These are phyloP conservation scores for Arthrobotrys pseudoclavata DNA, from an alignment of 2,329 filamentous ascomycete species.

Conservation along the genomic window DNA sequence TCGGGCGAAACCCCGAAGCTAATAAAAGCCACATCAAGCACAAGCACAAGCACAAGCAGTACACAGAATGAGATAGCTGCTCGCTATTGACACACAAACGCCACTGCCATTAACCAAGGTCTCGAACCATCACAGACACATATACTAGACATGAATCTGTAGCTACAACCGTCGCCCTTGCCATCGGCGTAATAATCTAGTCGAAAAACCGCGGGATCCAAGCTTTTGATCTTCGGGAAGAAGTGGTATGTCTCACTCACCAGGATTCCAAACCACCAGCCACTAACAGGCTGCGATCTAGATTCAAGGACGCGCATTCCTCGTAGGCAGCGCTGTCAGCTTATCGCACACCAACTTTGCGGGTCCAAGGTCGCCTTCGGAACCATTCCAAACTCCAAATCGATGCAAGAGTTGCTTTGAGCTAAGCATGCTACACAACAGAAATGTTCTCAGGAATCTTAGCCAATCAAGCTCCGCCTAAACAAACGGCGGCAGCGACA, in stretches of 20 bases:
- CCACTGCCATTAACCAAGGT: slow-evolving; percentile 1
- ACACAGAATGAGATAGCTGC: too few relatives aligned
- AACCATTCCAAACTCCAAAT: not conserved
- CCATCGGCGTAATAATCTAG: slow-evolving; percentile 7
- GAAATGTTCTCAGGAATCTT: slow-evolving; percentile 69
- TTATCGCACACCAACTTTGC: not conserved
- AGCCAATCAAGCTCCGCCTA: slow-evolving; percentile 83
- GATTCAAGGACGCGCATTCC: slow-evolving; percentile 26
- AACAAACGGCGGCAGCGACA: slow-evolving; percentile 95
- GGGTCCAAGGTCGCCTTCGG: not conserved
- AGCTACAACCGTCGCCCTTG: slow-evolving; percentile 28
- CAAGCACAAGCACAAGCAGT: not conserved
- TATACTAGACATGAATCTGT: slow-evolving; percentile 21
- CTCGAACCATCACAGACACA: not conserved
- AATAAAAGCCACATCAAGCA: slow-evolving; percentile 30
- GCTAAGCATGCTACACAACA: slow-evolving; percentile 57
- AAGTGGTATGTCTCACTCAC: not conserved
- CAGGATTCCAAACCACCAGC: not conserved
- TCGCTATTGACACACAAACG: slow-evolving; percentile 1
- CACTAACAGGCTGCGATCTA: not conserved
- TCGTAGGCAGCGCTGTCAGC: slow-evolving; percentile 10
- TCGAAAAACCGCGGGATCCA: not conserved
- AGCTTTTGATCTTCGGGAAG: not conserved
- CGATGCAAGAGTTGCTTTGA: slow-evolving; percentile 10
- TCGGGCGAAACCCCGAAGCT: slow-evolving; percentile 23